A percentile compares a stretch with the other conserved stretches of the same genome.
phyloP scores from a whole-genome alignment of 1,284 basidiomycete genomes.

The Amylostereum chailletii region DNA sequence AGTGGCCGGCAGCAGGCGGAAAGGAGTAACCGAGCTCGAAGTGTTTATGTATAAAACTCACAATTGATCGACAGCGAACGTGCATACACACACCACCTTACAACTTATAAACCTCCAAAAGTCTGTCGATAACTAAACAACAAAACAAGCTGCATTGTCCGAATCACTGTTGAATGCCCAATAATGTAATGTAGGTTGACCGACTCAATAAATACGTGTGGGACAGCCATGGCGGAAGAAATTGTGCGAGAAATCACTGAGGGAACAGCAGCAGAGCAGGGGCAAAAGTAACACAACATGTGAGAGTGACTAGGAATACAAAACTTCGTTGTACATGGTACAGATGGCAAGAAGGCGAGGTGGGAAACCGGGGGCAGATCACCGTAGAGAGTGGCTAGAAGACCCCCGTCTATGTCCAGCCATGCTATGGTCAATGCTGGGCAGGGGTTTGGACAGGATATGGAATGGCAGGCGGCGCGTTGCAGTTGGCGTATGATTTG shows the following conservation, averaged over 20 bases:
- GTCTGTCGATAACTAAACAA: background rate
- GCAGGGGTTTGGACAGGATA: slow-evolving; percentile 47
- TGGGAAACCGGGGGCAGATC: slow-evolving; percentile 9
- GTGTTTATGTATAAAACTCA: no score
- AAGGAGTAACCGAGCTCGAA: no score
- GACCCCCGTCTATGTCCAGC: slow-evolving; percentile 48
- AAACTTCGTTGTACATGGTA: slow-evolving; percentile 3
- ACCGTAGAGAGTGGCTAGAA: slow-evolving; percentile 48
- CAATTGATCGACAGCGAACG: no score
- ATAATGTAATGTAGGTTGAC: background rate
- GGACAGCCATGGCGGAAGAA: background rate
- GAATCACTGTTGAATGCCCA: background rate
- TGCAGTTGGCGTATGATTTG: slow-evolving; percentile 34
- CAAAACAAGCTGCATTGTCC: background rate
- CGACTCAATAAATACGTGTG: background rate
- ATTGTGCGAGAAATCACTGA: background rate
- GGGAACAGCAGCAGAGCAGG: background rate
- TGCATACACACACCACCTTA: no score
- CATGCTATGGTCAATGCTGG: slow-evolving; percentile 34
- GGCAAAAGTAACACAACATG: background rate
- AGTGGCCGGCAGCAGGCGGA: no score
- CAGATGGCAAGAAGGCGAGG: background rate
- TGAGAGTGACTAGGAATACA: slow-evolving; percentile 3
- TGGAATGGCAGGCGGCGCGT: slow-evolving; percentile 61
- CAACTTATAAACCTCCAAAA: background rate